Percentiles rank a stretch among this genome's conserved stretches.
Evolutionary conservation across 2,329 filamentous ascomycete species (phyloP).

Genomic region (Aspergillus aculeatinus): DNA sequence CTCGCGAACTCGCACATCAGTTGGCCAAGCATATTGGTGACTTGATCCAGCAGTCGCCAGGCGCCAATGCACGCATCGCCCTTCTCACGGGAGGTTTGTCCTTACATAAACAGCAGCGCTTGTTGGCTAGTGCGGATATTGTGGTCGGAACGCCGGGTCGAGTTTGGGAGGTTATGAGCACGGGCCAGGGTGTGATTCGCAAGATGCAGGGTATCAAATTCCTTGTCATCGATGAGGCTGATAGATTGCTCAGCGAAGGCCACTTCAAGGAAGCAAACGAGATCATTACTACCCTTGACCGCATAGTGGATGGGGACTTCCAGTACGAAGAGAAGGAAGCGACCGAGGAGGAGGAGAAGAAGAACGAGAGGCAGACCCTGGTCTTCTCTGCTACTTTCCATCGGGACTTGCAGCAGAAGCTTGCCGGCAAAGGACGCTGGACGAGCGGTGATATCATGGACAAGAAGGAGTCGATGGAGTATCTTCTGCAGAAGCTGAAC

Average conservation of each 20-base stretch:
- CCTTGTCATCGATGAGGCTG: conserved; percentile 90
- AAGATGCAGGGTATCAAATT: conserved; percentile 74
- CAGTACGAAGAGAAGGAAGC: conserved; percentile 27
- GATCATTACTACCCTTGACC: conserved; percentile 78
- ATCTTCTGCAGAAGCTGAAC: conserved; percentile 83
- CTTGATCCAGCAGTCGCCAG: conserved; percentile 67
- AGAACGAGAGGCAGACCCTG: conserved; percentile 69
- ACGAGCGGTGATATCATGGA: conserved; percentile 60
- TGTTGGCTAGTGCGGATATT: conserved; percentile 80
- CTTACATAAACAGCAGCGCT: conserved; percentile 89
- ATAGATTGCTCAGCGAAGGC: conserved; percentile 84
- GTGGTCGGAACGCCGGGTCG: conserved; percentile 91
- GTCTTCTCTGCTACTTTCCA: conserved; percentile 98
- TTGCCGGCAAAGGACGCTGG: conserved; percentile 71
- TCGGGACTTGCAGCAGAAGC: conserved; percentile 84
- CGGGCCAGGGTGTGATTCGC: conserved; percentile 65
- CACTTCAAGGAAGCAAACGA: conserved; percentile 94
- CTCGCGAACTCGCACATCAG: conserved; percentile 90
- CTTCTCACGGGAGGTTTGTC: conserved; percentile 90
- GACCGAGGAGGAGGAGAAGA: conserved; percentile 45
- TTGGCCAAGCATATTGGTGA: conserved; percentile 77
- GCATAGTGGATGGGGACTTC: conserved; percentile 49
- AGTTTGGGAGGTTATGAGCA: conserved; percentile 89
- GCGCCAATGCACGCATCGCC: conserved; percentile 63
- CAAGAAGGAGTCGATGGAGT: conserved; percentile 83